phyloP scores from a whole-genome alignment of 208 protist species.

The Trypanosoma platydactyli region DNA sequence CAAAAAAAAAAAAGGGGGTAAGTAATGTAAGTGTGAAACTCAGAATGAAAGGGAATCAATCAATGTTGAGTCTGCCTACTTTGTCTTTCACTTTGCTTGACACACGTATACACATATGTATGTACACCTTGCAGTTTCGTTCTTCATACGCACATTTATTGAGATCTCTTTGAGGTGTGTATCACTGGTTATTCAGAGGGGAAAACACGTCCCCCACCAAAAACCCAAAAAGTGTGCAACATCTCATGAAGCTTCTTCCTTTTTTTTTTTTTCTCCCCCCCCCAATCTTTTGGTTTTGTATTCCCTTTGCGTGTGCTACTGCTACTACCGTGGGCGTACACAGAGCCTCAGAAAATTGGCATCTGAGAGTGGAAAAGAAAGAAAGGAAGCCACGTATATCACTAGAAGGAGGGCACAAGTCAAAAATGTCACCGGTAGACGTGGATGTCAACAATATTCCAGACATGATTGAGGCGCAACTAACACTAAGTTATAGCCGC shows the following conservation, averaged over 20 bases:
- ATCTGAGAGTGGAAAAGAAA: not conserved
- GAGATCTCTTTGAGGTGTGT: too few species aligned
- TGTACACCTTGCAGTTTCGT: not conserved
- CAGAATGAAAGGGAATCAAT: constrained; percentile 2
- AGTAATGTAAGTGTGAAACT: not conserved
- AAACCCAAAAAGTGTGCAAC: too few species aligned
- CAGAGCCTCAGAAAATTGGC: too few species aligned
- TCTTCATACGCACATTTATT: too few species aligned
- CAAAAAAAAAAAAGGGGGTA: constrained; percentile 5
- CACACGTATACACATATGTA: constrained; percentile 12
- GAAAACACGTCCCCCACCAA: too few species aligned
- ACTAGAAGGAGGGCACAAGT: not conserved
- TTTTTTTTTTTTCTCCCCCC: not conserved
- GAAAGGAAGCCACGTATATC: not conserved
- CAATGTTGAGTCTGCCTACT: too few species aligned
- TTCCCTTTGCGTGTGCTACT: not conserved
- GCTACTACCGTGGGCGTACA: not conserved
- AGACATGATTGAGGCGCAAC: constrained; percentile 90
- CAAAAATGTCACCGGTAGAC: constrained; percentile 64
- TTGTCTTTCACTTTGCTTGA: too few species aligned
- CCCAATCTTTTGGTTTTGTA: constrained; percentile 8
- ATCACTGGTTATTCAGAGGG: too few species aligned
- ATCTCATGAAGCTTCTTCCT: not conserved
- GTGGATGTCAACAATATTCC: constrained; percentile 73
- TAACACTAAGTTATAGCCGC: constrained; percentile 88